These are phyloP conservation scores for Mycena kentingensis DNA, from an alignment of 768 basidiomycete species.

Conservation along the genomic window DNA sequence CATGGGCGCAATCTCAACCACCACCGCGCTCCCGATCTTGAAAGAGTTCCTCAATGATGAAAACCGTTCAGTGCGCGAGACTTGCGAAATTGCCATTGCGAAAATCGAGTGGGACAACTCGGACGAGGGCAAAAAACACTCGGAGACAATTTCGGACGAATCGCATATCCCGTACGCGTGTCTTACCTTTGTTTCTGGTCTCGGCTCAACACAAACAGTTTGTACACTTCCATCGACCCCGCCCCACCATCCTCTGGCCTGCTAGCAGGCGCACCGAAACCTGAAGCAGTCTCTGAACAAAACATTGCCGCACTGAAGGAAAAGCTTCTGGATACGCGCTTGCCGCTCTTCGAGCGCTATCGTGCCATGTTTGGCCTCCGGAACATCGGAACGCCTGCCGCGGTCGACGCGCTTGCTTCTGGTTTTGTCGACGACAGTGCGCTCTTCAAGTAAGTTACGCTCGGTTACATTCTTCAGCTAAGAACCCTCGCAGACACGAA, in stretches of 20 bases:
- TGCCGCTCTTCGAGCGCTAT: conserved; percentile 89
- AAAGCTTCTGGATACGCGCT: conserved; percentile 62
- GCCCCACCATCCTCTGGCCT: conserved; percentile 77
- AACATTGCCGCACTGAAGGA: conserved; percentile 57
- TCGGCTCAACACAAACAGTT: conserved; percentile 38
- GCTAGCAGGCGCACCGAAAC: conserved; percentile 53
- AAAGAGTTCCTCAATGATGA: conserved; percentile 70
- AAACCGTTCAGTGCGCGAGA: conserved; percentile 82
- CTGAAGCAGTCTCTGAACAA: conserved; percentile 49
- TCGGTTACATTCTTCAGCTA: neutral
- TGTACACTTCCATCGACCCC: conserved; percentile 85
- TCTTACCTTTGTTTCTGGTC: neutral
- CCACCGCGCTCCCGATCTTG: conserved; percentile 67
- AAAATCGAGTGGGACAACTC: conserved; percentile 94
- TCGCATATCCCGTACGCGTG: conserved; percentile 41
- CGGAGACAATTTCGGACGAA: conserved; percentile 30
- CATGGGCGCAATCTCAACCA: conserved; percentile 87
- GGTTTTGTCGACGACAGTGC: conserved; percentile 90
- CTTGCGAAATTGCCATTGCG: conserved; percentile 94
- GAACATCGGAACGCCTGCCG: conserved; percentile 83
- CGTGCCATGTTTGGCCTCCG: conserved; percentile 98
- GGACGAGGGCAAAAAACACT: conserved; percentile 62
- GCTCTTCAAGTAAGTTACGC: conserved; percentile 79
- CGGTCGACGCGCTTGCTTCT: conserved; percentile 87
- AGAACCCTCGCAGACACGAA: conserved; percentile 68